A percentile compares a stretch with the other conserved stretches of the same genome.
These are phyloP conservation scores for Termitomyces sp. DNA, from an alignment of 768 basidiomycete species.

Conservation along the genomic window DNA sequence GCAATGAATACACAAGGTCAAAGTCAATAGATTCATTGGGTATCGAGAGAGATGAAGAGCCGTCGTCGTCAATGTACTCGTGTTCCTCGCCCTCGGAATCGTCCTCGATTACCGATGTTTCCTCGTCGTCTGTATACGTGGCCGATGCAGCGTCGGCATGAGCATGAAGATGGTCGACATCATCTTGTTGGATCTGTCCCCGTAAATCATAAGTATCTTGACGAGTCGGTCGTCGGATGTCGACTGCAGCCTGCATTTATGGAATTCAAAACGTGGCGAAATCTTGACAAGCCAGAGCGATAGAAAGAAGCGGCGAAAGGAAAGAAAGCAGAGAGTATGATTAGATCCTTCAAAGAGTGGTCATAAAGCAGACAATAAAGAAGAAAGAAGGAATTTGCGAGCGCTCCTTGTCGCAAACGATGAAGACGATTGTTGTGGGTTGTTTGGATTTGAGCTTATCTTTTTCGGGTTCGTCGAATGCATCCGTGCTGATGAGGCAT, in stretches of 20 bases:
- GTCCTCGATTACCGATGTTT: conserved; percentile 84
- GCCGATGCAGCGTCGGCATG: conserved; percentile 44
- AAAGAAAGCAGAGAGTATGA: background rate
- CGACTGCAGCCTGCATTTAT: conserved; percentile 15
- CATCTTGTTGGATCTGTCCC: conserved; percentile 54
- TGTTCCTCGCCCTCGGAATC: conserved; percentile 74
- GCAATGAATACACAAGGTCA: conserved; percentile 88
- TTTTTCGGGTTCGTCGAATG: too few relatives aligned
- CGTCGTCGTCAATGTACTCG: conserved; percentile 69
- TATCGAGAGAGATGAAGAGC: conserved; percentile 79
- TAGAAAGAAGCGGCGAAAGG: background rate
- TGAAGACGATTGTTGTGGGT: background rate
- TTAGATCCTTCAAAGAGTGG: background rate
- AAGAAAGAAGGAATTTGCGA: background rate
- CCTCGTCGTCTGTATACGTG: conserved; percentile 55
- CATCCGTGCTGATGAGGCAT: too few relatives aligned
- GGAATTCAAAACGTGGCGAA: conserved; percentile 1
- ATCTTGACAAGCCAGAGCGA: background rate
- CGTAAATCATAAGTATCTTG: conserved; percentile 73
- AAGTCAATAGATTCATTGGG: conserved; percentile 93
- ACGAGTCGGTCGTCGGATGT: conserved; percentile 28
- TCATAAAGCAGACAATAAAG: background rate
- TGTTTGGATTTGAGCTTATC: background rate
- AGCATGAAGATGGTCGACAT: conserved; percentile 34
- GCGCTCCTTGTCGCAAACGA: background rate